Conservation (phyloP, 2,329 filamentous ascomycete genomes). For the Simplicillium sp. region DNA sequence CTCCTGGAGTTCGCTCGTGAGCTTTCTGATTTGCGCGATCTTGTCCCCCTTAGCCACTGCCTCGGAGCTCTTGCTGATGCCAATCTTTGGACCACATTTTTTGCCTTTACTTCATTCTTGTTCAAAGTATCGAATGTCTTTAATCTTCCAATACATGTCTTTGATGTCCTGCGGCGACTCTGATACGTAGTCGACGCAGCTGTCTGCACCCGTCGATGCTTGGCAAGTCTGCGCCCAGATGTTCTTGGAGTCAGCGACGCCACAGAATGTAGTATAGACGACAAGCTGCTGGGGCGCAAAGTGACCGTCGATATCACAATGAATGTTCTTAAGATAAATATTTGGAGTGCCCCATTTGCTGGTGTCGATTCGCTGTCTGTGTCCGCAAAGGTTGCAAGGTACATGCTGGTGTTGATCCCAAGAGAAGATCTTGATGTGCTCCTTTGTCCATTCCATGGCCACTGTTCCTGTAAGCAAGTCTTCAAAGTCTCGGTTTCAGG, state of each 20-base stretch:
- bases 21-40: too few relatives aligned
- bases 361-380: conserved; percentile 12
- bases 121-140: conserved; percentile 24
- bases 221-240: conserved; percentile 11
- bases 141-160: conserved; percentile 35
- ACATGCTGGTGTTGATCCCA: conserved; percentile 13
- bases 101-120: neutral
- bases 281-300: conserved; percentile 3
- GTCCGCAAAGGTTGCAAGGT: conserved; percentile 5
- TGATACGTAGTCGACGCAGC: conserved; percentile 27
- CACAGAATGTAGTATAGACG: neutral
- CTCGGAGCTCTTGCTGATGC: too few relatives aligned
- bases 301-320: neutral
- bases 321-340: neutral
- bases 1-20: too few relatives aligned
- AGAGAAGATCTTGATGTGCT: conserved; percentile 26
- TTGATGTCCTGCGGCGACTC: conserved; percentile 23
- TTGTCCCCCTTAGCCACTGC: too few relatives aligned
- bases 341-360: conserved; percentile 4
- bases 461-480: conserved; percentile 8
- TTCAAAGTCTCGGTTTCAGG: neutral
- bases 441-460: conserved; percentile 26
- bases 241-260: neutral
- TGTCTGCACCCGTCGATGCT: conserved; percentile 11
- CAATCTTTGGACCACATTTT: too few relatives aligned